phyloP scores from a whole-genome alignment of 148 eudicot species.

The Spergularia marina region DNA sequence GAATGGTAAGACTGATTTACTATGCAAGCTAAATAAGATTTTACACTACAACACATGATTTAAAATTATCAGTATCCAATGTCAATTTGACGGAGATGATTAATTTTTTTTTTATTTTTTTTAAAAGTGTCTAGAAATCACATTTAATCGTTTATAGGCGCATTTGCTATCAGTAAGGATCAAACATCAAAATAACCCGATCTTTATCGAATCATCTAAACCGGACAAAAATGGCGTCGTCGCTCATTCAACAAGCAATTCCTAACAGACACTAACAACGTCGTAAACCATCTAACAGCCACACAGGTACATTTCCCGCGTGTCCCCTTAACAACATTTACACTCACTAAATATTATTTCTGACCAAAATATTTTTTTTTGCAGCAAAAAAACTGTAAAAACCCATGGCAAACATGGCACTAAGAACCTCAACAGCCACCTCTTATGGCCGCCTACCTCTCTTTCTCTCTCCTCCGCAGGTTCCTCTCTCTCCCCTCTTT shows the following conservation, averaged over 20 bases:
- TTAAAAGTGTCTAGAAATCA: no score
- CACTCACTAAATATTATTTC: background rate
- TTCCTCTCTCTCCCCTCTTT: slow-evolving; percentile 8
- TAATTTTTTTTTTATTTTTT: no score
- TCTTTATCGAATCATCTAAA: no score
- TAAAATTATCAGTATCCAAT: no score
- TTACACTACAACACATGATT: no score
- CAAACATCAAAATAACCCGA: no score
- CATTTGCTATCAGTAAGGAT: no score
- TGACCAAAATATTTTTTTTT: background rate
- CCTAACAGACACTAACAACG: no score
- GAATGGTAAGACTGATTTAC: no score
- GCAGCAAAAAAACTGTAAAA: background rate
- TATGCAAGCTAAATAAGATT: no score
- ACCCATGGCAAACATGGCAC: slow-evolving; percentile 29
- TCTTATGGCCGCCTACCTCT: slow-evolving; percentile 50
- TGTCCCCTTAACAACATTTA: background rate
- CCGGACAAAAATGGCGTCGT: slow-evolving; percentile 11
- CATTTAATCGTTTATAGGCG: no score
- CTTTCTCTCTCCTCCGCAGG: slow-evolving; percentile 55
- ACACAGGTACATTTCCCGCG: background rate
- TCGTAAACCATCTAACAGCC: slow-evolving; percentile 10
- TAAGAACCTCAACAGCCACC: slow-evolving; percentile 25
- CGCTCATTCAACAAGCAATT: background rate
- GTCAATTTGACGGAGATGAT: no score